A percentile compares a stretch with the other conserved stretches of the same genome.
These are phyloP conservation scores for Tolypocladium amazonense DNA, from an alignment of 2,329 filamentous ascomycete species.

Conservation along the genomic window DNA sequence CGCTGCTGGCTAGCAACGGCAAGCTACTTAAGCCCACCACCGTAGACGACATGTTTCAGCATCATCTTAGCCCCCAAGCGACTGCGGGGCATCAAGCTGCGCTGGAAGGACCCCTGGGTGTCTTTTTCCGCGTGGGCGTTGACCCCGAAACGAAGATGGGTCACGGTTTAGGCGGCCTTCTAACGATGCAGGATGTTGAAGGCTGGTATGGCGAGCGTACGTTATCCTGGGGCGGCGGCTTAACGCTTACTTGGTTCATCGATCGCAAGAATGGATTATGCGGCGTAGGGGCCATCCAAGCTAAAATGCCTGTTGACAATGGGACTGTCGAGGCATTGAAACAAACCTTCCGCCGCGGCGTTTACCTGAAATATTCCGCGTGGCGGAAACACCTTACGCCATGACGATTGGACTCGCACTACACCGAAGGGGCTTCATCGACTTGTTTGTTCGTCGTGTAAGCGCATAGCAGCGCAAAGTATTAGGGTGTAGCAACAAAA, in stretches of 20 bases:
- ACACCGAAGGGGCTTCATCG: too few relatives aligned
- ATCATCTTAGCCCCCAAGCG: slow-evolving; percentile 28
- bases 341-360: slow-evolving; percentile 28
- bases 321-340: slow-evolving; percentile 20
- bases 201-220: slow-evolving; percentile 32
- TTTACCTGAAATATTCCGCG: slow-evolving; percentile 23
- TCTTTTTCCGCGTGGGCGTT: slow-evolving; percentile 24
- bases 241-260: slow-evolving; percentile 36
- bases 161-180: slow-evolving; percentile 28
- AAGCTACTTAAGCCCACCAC: slow-evolving; percentile 31
- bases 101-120: slow-evolving; percentile 18
- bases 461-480: too few relatives aligned
- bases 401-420: not conserved
- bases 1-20: slow-evolving; percentile 36
- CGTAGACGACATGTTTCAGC: slow-evolving; percentile 32
- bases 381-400: not conserved
- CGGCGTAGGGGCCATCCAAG: slow-evolving; percentile 28
- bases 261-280: slow-evolving; percentile 35
- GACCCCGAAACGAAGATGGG: slow-evolving; percentile 20
- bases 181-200: slow-evolving; percentile 28
- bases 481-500: too few relatives aligned
- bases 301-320: slow-evolving; percentile 20
- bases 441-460: too few relatives aligned
- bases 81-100: slow-evolving; percentile 14
- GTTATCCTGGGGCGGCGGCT: slow-evolving; percentile 34